Evolutionary conservation across 305 asterid genomes (phyloP).

Genomic region (Euphrasia arctica): DNA sequence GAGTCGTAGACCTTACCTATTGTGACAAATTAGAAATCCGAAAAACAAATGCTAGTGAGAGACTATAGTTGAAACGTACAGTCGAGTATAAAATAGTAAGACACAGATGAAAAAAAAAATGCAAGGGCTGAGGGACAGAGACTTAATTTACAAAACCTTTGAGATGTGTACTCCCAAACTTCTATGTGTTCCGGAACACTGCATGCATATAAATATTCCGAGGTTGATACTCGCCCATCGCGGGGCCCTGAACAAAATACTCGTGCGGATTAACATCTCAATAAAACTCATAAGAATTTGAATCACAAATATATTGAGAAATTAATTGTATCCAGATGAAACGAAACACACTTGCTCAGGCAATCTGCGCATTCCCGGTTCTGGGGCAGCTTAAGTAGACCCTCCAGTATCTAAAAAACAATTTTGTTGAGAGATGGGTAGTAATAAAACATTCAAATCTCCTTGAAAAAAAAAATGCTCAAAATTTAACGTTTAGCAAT

Average conservation of each 20-base stretch:
- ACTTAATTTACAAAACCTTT: slow-evolving; percentile 46
- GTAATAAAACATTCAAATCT: slow-evolving; percentile 11
- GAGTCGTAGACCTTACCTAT: slow-evolving; percentile 85
- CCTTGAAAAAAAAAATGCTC: slow-evolving; percentile 1
- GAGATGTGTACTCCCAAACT: slow-evolving; percentile 96
- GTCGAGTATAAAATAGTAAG: neutral
- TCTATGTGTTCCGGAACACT: slow-evolving; percentile 93
- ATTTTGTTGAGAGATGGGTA: neutral
- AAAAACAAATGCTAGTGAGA: slow-evolving; percentile 5
- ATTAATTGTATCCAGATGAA: slow-evolving; percentile 12
- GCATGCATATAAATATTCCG: slow-evolving; percentile 91
- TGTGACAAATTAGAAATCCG: slow-evolving; percentile 8
- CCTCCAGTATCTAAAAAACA: slow-evolving; percentile 60
- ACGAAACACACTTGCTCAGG: slow-evolving; percentile 52
- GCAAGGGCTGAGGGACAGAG: neutral
- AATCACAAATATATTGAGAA: neutral
- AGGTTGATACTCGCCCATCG: slow-evolving; percentile 97
- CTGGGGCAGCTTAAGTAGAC: slow-evolving; percentile 75
- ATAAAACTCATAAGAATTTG: neutral
- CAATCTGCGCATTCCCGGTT: slow-evolving; percentile 97
- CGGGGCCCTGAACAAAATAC: slow-evolving; percentile 63
- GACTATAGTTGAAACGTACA: neutral
- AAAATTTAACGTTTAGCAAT: neutral
- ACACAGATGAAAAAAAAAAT: neutral
- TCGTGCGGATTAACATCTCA: neutral